Conservation (phyloP, 306 rosid genomes). For the Dalbergia cultrata region DNA sequence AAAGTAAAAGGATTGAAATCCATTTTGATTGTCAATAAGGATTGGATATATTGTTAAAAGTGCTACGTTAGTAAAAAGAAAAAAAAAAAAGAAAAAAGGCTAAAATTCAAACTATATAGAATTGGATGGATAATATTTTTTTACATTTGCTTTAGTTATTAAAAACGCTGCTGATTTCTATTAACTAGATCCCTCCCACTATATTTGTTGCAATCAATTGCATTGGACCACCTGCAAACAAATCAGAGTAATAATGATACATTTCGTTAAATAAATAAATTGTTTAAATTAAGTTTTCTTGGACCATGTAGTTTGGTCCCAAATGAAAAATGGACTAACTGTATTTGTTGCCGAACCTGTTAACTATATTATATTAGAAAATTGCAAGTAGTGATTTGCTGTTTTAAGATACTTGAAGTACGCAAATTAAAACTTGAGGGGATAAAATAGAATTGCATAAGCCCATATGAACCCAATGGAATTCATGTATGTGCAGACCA, state of each 20-base stretch:
- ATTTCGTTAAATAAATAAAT: neutral
- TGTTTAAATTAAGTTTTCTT: neutral
- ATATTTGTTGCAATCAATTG: slow-evolving; percentile 36
- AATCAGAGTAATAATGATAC: neutral
- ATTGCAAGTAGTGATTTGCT: neutral
- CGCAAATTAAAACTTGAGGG: neutral
- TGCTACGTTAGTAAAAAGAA: too few relatives aligned
- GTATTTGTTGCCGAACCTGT: neutral
- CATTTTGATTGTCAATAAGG: too few relatives aligned
- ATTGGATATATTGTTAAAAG: too few relatives aligned
- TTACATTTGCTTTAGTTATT: neutral
- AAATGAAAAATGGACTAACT: slow-evolving; percentile 15
- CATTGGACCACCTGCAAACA: slow-evolving; percentile 43
- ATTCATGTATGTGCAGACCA: slow-evolving; percentile 31
- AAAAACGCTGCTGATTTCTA: neutral
- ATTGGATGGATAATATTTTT: neutral
- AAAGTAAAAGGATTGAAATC: too few relatives aligned
- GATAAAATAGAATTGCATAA: neutral
- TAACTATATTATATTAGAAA: neutral
- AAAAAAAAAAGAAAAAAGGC: too few relatives aligned
- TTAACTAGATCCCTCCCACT: neutral
- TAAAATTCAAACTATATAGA: too few relatives aligned
- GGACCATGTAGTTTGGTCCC: slow-evolving; percentile 20
- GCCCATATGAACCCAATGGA: slow-evolving; percentile 33
- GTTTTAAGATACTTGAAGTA: slow-evolving; percentile 5